Evolutionary conservation across 495 filamentous ascomycete genomes (phyloP).

Genomic region (Penicillium salamii): DNA sequence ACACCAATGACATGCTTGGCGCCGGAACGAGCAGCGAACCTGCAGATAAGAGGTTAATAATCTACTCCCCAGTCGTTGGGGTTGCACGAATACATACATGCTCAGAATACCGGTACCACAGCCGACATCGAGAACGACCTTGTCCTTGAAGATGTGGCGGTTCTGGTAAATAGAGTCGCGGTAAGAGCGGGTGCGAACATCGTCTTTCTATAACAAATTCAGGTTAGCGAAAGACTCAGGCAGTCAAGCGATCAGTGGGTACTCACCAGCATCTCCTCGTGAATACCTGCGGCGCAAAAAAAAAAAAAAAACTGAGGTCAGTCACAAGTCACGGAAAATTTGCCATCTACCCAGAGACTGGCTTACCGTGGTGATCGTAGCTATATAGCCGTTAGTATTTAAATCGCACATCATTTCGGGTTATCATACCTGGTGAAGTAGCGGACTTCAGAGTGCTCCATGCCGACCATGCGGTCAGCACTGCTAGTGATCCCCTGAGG

Average conservation of each 20-base stretch:
- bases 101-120: conserved; percentile 90
- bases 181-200: conserved; percentile 92
- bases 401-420: neutral
- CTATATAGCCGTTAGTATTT: conserved; percentile 47
- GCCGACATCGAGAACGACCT: conserved; percentile 95
- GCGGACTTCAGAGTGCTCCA: conserved; percentile 88
- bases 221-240: conserved; percentile 3
- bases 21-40: conserved; percentile 94
- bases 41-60: conserved; percentile 31
- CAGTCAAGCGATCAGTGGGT: conserved; percentile 2
- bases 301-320: conserved; percentile 14
- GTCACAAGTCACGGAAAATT: conserved; percentile 1
- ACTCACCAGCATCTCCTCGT: conserved; percentile 97
- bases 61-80: neutral
- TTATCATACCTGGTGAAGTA: conserved; percentile 85
- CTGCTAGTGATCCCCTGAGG: conserved; percentile 38
- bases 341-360: neutral
- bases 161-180: conserved; percentile 96
- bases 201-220: conserved; percentile 73
- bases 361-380: conserved; percentile 91
- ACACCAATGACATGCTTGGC: conserved; percentile 94
- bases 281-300: conserved; percentile 66
- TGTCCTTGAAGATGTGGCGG: conserved; percentile 93
- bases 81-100: conserved; percentile 57
- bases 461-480: conserved; percentile 53